Conservation (phyloP, 2,329 filamentous ascomycete genomes). For the Verticillium isaacii region DNA sequence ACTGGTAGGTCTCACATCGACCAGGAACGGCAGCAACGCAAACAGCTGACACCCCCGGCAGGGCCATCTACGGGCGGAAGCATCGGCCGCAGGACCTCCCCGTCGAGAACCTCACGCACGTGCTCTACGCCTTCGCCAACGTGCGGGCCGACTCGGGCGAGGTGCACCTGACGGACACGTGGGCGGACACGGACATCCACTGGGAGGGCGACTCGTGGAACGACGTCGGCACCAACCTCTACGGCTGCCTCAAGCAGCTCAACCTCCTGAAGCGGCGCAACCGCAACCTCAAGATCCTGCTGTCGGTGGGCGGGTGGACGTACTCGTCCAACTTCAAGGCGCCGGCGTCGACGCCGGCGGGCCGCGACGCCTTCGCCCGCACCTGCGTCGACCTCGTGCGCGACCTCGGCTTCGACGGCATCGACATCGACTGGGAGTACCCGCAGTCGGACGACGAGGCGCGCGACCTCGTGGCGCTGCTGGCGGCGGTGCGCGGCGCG, state of each 20-base stretch:
- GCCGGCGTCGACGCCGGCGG: constrained; percentile 65
- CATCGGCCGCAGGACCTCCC: constrained; percentile 83
- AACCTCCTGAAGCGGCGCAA: constrained; percentile 78
- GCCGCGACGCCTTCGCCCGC: constrained; percentile 67
- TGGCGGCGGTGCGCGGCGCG: constrained; percentile 49
- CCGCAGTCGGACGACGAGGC: constrained; percentile 52
- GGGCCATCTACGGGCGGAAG: constrained; percentile 82
- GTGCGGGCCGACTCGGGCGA: constrained; percentile 74
- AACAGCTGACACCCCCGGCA: constrained; percentile 9
- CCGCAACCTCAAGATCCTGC: constrained; percentile 76
- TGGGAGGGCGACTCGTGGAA: constrained; percentile 67
- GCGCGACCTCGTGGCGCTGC: constrained; percentile 52
- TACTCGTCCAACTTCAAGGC: constrained; percentile 79
- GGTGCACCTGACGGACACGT: constrained; percentile 60
- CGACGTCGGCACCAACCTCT: constrained; percentile 72
- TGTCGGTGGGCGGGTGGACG: constrained; percentile 91
- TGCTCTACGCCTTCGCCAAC: constrained; percentile 90
- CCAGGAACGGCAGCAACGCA: constrained; percentile 12
- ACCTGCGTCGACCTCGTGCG: constrained; percentile 71
- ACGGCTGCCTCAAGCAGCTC: constrained; percentile 85
- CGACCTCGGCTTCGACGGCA: constrained; percentile 72
- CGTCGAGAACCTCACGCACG: constrained; percentile 75
- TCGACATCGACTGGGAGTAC: constrained; percentile 68
- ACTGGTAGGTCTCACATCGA: constrained; percentile 43
- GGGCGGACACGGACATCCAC: constrained; percentile 70